Evolutionary conservation across 2,329 filamentous ascomycete genomes (phyloP), one percentile per base, ranked within the genome.

Genomic region (Huntiella omanensis): DNA sequence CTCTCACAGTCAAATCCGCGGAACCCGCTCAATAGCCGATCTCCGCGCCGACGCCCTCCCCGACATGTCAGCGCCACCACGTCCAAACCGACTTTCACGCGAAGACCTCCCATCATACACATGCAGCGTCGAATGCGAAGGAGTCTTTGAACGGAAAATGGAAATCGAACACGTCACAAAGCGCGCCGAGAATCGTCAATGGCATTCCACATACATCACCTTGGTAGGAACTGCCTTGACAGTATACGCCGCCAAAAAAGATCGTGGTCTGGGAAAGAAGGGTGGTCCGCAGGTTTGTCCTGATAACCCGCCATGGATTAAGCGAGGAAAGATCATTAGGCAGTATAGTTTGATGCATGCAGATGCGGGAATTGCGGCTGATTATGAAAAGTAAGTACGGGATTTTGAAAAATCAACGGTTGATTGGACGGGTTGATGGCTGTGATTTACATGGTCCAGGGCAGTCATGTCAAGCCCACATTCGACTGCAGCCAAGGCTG

Each of bases 301-400:
- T 13, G 68, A 69, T 55, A 66, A 63, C 53, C 71, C 64, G 22
- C 65, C 61, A 36, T 78, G 60, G 64, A 59, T 70, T 38, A 69
- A 62, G 52, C 67, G 62, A 50, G 72, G 71, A 15, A 66, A 65
- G 47, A 60, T 84, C 34, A 63, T 83, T 52, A 73, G 68, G 57
- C 71, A 69, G n/a, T 86, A 83, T 57, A 80, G 75, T 45, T 65
- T 86, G 41, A 71, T 83, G 52, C 77, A 85, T 56, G 81, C 80
- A 16, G 81, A 86, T 59, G 73, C 80, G 16, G 81, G 81, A 8
- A 71, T 85, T 51, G 81, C 82, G 7, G 71, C 75, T 12, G 81
- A 86, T 59, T 80, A 82, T 57, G 68, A 71, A 54, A 82, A 83
- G 70, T 77, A 60, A 54, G 71, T 65, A 46, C 28, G 19, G n/a